Conservation (phyloP, 495 filamentous ascomycete genomes). For the Penicillium dipodomyicola region DNA sequence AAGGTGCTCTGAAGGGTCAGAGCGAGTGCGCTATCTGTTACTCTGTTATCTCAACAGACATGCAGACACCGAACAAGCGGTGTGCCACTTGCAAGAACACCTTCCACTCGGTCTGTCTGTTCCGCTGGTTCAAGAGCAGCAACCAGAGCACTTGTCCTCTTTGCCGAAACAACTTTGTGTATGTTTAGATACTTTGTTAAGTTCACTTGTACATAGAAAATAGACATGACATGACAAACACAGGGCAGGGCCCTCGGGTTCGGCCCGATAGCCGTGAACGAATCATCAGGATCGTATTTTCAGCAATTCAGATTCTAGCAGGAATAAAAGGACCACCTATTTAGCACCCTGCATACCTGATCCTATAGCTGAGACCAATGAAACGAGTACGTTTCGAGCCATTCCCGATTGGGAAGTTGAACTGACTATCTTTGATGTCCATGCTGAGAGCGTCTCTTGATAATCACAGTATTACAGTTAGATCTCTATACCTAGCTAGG, state of each 20-base stretch:
- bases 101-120: conserved; percentile 87
- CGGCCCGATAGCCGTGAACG: neutral
- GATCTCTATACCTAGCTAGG: neutral
- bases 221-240: conserved; percentile 8
- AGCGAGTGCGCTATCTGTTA: conserved; percentile 98
- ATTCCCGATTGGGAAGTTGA: conserved; percentile 1
- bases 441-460: neutral
- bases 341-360: conserved; percentile 20
- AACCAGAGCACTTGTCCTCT: conserved; percentile 86
- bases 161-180: conserved; percentile 81
- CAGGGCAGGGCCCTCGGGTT: neutral
- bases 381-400: conserved; percentile 1
- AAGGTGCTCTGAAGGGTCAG: conserved; percentile 84
- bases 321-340: neutral
- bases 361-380: conserved; percentile 18
- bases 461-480: neutral
- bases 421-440: neutral
- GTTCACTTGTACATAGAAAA: conserved; percentile 24
- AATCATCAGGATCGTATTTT: neutral
- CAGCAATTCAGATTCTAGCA: neutral
- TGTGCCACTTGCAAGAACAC: conserved; percentile 92
- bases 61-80: conserved; percentile 82
- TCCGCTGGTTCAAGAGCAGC: conserved; percentile 94
- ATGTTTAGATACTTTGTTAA: conserved; percentile 33
- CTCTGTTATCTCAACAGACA: conserved; percentile 81